These are phyloP conservation scores for Lycium ferocissimum DNA, from an alignment of 257 asterid genomes.

Conservation along the genomic window DNA sequence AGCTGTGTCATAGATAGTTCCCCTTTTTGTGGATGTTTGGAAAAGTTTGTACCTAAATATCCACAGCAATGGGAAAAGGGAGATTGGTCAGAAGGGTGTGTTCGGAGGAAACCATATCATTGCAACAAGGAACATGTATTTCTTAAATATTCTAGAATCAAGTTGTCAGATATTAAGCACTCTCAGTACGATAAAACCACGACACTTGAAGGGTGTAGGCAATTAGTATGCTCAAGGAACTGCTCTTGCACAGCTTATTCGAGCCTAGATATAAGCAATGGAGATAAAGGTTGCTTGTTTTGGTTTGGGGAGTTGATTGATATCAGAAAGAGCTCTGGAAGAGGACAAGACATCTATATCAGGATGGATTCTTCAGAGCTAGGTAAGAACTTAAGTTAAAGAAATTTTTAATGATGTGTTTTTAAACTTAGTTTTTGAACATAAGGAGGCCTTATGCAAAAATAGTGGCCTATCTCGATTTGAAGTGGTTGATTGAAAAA, in stretches of 20 bases:
- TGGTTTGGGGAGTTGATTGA: slow-evolving; percentile 48
- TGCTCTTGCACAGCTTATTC: slow-evolving; percentile 55
- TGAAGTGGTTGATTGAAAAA: background rate
- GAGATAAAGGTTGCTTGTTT: slow-evolving; percentile 46
- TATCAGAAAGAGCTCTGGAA: slow-evolving; percentile 23
- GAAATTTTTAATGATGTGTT: background rate
- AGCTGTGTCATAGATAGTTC: slow-evolving; percentile 36
- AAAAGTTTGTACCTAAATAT: slow-evolving; percentile 30
- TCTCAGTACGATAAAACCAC: slow-evolving; percentile 14
- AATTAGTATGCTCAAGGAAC: slow-evolving; percentile 37
- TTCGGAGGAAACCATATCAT: slow-evolving; percentile 27
- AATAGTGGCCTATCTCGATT: slow-evolving; percentile 1
- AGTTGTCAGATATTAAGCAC: slow-evolving; percentile 10
- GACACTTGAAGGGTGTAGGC: slow-evolving; percentile 31
- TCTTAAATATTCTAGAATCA: background rate
- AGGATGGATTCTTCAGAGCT: slow-evolving; percentile 41
- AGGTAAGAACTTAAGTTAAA: background rate
- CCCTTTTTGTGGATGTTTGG: slow-evolving; percentile 44
- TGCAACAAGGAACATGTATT: slow-evolving; percentile 7
- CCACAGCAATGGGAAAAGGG: slow-evolving; percentile 23
- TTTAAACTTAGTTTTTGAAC: background rate
- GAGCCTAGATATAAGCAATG: slow-evolving; percentile 31
- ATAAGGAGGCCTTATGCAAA: background rate
- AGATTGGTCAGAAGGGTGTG: slow-evolving; percentile 44
- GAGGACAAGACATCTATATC: slow-evolving; percentile 41